Evolutionary conservation across 2,329 filamentous ascomycete genomes (phyloP), one percentile per base, ranked within the genome.

Genomic region (Phyllosticta capitalensis): DNA sequence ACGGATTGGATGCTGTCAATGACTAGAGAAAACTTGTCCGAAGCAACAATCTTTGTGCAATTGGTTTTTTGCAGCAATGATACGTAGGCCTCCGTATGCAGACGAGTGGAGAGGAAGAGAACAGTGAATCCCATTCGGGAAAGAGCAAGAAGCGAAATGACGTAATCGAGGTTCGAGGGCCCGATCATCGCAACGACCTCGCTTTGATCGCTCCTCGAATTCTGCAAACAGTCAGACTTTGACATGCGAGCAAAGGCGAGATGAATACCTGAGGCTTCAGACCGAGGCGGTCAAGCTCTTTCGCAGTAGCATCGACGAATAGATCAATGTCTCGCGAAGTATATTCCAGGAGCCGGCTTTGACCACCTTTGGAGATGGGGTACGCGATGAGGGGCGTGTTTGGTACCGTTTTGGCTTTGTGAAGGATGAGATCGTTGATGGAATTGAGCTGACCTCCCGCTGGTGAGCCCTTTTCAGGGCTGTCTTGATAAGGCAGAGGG

Each of bases 51-150:
- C 5, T 45, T 54, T n/a, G 10, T 50, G 51, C 74, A 75, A 5
- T 71, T 65, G 0, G 76, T 78, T 63, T 74, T 74, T 22, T 75
- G 69, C 21, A 81, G 56, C 9, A 59, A 33, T 2, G 56, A 59
- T 10, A 59, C 38, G 61, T 81, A 79, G 5, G 82, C 82, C 56
- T 77, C 74, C 2, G 75, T 72, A 1, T 81, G 75, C 2, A 84
- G 73, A 6, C 82, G 71, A 1, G 79, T 81, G 0, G 81, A 83
- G 1, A 84, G 72, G 33, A 83, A 75, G 1, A 84, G 69, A 2
- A 77, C 73, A 0, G 80, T 78, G 69, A 81, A 81, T 9, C 83
- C 82, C 12, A 85, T 70, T 61, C 81, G 78, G 26, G 75, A 77
- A 54, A 85, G 65, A 0, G 80, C 82, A 52, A 84, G 74, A 50